Evolutionary conservation across 164 flowering plant species (phyloP).

Genomic region (Akebia trifoliata): DNA sequence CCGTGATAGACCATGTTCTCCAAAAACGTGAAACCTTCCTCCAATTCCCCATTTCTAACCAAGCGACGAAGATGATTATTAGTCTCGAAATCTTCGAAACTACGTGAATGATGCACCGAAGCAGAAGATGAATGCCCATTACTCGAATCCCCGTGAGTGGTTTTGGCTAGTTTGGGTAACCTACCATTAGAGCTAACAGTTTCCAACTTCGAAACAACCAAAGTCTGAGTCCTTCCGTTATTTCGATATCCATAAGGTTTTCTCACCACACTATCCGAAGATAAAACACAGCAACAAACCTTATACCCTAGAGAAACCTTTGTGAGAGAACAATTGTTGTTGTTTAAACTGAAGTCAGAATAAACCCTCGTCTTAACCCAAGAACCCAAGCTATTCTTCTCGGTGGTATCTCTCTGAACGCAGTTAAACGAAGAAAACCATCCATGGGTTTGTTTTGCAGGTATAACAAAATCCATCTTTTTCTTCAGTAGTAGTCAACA

Average conservation of each 20-base stretch:
- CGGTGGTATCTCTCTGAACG: slow-evolving; percentile 5
- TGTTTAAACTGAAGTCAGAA: slow-evolving; percentile 11
- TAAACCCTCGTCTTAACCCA: slow-evolving; percentile 19
- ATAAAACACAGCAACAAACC: slow-evolving; percentile 21
- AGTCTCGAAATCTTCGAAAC: slow-evolving; percentile 49
- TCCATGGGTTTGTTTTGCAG: slow-evolving; percentile 37
- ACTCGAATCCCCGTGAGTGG: slow-evolving; percentile 19
- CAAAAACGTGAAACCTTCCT: slow-evolving; percentile 48
- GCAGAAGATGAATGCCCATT: slow-evolving; percentile 15
- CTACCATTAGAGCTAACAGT: slow-evolving; percentile 34
- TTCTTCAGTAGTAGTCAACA: not conserved
- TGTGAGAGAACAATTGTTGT: slow-evolving; percentile 5
- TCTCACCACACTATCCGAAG: slow-evolving; percentile 18
- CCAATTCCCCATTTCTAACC: slow-evolving; percentile 62
- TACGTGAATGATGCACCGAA: slow-evolving; percentile 12
- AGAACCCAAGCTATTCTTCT: slow-evolving; percentile 8
- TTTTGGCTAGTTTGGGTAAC: slow-evolving; percentile 16
- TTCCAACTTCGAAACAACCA: slow-evolving; percentile 33
- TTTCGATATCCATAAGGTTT: slow-evolving; percentile 15
- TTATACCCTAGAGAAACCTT: slow-evolving; percentile 20
- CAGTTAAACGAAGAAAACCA: slow-evolving; percentile 43
- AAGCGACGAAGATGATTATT: slow-evolving; percentile 49
- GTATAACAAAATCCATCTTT: slow-evolving; percentile 48
- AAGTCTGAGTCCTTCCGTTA: slow-evolving; percentile 17
- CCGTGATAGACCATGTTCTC: slow-evolving; percentile 62